A percentile compares a stretch with the other conserved stretches of the same genome.
Evolutionary conservation across 805 yeast species (phyloP).

Genomic region (Candida arabinofermentans): DNA sequence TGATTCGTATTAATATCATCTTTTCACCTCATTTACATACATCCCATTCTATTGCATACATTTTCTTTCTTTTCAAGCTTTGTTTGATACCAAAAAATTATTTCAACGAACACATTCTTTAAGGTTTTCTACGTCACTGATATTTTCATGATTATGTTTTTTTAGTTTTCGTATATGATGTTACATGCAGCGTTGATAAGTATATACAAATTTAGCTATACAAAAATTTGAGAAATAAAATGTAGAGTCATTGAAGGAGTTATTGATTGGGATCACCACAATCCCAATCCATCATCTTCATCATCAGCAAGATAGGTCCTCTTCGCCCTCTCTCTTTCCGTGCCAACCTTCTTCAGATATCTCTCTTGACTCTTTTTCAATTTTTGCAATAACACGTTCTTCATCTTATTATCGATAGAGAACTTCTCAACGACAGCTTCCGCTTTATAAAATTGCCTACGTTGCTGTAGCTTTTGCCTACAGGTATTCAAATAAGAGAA

Average conservation of each 20-base stretch:
- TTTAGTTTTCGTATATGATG: not conserved
- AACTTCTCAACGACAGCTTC: slow-evolving; percentile 25
- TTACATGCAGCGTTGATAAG: too few species aligned
- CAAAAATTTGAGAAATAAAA: too few species aligned
- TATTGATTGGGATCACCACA: too few species aligned
- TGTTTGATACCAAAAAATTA: too few species aligned
- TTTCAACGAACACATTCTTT: too few species aligned
- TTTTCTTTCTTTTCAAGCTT: too few species aligned
- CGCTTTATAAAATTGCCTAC: slow-evolving; percentile 24
- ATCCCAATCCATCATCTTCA: slow-evolving; percentile 26
- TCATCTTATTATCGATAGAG: slow-evolving; percentile 21
- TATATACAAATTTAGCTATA: not conserved
- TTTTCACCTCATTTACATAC: too few species aligned
- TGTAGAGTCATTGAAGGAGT: not conserved
- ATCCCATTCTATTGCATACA: not conserved
- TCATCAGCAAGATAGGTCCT: slow-evolving; percentile 21
- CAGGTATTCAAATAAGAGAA: slow-evolving; percentile 21
- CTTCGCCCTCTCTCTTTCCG: slow-evolving; percentile 6
- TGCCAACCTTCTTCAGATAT: slow-evolving; percentile 17
- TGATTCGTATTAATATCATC: slow-evolving; percentile 2
- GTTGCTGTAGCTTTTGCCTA: slow-evolving; percentile 16
- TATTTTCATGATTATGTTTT: not conserved
- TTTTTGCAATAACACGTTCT: slow-evolving; percentile 10
- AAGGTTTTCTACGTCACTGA: too few species aligned
- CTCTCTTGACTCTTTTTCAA: slow-evolving; percentile 14